Evolutionary conservation across 2,329 filamentous ascomycete genomes (phyloP).

Genomic region (Cucurbitaria berberidis): DNA sequence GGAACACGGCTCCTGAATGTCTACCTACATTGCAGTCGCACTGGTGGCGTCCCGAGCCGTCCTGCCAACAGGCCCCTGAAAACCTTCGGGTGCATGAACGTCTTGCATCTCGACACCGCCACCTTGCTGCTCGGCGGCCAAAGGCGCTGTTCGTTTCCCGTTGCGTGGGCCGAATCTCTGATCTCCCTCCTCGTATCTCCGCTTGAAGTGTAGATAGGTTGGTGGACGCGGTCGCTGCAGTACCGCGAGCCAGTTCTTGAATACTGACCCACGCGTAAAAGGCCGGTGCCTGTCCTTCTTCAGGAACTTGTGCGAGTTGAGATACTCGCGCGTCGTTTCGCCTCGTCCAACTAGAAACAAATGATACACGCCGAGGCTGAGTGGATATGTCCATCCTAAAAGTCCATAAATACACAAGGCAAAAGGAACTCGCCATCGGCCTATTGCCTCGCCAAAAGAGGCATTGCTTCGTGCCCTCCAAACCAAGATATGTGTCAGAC

Average conservation of each 20-base stretch:
- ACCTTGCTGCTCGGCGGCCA: slow-evolving; percentile 60
- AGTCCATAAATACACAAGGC: slow-evolving; percentile 86
- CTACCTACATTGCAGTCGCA: slow-evolving; percentile 17
- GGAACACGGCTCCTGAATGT: neutral
- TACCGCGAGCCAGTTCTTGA: slow-evolving; percentile 82
- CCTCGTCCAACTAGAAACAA: slow-evolving; percentile 88
- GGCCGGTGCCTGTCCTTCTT: slow-evolving; percentile 91
- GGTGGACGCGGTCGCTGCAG: slow-evolving; percentile 83
- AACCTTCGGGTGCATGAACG: slow-evolving; percentile 35
- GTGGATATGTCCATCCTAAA: slow-evolving; percentile 77
- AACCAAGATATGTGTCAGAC: slow-evolving; percentile 78
- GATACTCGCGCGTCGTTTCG: slow-evolving; percentile 94
- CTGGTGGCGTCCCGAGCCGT: slow-evolving; percentile 20
- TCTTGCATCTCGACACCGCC: slow-evolving; percentile 74
- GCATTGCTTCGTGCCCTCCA: slow-evolving; percentile 70
- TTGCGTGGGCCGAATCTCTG: slow-evolving; percentile 74
- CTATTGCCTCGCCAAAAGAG: slow-evolving; percentile 71
- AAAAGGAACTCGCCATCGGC: slow-evolving; percentile 78
- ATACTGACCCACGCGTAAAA: slow-evolving; percentile 77
- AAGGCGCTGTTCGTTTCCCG: slow-evolving; percentile 57
- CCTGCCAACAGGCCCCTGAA: slow-evolving; percentile 43
- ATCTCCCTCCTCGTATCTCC: slow-evolving; percentile 76
- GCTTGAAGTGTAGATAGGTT: slow-evolving; percentile 88
- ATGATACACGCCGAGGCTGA: slow-evolving; percentile 85
- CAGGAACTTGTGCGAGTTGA: slow-evolving; percentile 93